Base-by-base conservation (phyloP, 306 rosid species). In the Quercus ilex region DNA sequence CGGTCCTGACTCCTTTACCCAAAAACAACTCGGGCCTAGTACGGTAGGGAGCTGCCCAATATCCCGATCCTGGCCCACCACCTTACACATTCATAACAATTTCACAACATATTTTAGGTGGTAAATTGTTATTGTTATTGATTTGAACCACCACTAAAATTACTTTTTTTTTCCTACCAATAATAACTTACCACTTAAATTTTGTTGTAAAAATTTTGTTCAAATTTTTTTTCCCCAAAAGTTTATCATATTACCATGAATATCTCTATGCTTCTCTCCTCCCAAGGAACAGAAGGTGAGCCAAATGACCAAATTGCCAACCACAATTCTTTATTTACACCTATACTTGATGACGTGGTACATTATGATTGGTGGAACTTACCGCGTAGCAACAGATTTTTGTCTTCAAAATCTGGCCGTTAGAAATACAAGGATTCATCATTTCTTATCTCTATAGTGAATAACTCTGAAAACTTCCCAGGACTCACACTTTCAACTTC, bases 391-490 rank as follows among this genome's bases (percentile, higher is more conserved):
- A 38, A 59, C 60, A 6, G 60, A 67, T 65, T 35, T 76, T 25
- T 72, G 86, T 72, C 52, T 57, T 7, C 3, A 17, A 79, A 79
- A 79, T 79, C 78, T 79, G 73, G 56, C 82, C 78, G 56, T 79
- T 79, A 12, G 74, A 43, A 55, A 67, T 41, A 9, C 72, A 18
- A 77, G 28, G 23, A 46, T 26, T 71, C 62, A 62, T 58, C 69
- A 6, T 43, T 63, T 80, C 86, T 87, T 85, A 85, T 85, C 91
- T 79, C 43, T 56, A 38, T 1, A 67, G 7, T 15, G 71, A 33
- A 46, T 46, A 65, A 31, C 15, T 67, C 15, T 18, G 71, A 18
- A 33, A 18, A 38, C 46, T 46, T 18, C 73, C 23, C 31, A 21
- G 17, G n/a, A 9, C 56, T 14, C 55, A 53, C 81, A 85, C 83